phyloP scores from a whole-genome alignment of 768 basidiomycete species.

The Lactifluus pinguis region DNA sequence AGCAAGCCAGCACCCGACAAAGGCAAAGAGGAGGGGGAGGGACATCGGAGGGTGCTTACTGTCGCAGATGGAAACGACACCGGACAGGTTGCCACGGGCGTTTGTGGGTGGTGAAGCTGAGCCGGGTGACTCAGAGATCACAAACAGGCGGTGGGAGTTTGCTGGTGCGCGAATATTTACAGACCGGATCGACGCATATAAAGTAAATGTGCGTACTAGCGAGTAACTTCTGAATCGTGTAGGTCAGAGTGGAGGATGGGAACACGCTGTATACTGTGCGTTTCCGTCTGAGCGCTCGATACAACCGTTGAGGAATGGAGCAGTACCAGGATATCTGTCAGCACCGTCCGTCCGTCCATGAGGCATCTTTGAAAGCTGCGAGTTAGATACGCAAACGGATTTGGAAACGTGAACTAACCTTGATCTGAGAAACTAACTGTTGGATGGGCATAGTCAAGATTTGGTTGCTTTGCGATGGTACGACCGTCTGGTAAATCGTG shows the following conservation, averaged over 20 bases:
- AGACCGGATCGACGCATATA: neutral
- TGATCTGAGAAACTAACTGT: constrained; percentile 63
- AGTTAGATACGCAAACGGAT: neutral
- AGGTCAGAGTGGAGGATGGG: constrained; percentile 52
- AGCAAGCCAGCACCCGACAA: neutral
- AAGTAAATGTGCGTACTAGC: constrained; percentile 52
- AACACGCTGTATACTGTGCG: constrained; percentile 63
- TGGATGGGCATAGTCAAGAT: constrained; percentile 61
- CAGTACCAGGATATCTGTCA: constrained; percentile 66
- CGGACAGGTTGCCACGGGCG: constrained; percentile 45
- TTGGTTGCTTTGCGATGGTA: constrained; percentile 72
- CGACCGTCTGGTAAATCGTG: constrained; percentile 45
- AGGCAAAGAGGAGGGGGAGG: neutral
- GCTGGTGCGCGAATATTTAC: constrained; percentile 35
- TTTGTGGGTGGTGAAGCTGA: constrained; percentile 42
- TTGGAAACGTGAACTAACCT: constrained; percentile 33
- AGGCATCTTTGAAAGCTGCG: constrained; percentile 23
- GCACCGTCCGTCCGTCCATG: constrained; percentile 72
- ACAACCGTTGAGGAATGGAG: neutral
- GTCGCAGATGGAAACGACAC: constrained; percentile 78
- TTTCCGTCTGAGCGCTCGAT: neutral
- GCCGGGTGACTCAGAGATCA: constrained; percentile 50
- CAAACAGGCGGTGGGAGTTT: constrained; percentile 71
- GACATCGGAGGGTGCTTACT: constrained; percentile 37
- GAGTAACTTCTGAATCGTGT: constrained; percentile 71